A percentile compares a stretch with the other conserved stretches of the same genome.
phyloP scores from a whole-genome alignment of 2,329 filamentous ascomycete species.

The Ophiostoma sp. region DNA sequence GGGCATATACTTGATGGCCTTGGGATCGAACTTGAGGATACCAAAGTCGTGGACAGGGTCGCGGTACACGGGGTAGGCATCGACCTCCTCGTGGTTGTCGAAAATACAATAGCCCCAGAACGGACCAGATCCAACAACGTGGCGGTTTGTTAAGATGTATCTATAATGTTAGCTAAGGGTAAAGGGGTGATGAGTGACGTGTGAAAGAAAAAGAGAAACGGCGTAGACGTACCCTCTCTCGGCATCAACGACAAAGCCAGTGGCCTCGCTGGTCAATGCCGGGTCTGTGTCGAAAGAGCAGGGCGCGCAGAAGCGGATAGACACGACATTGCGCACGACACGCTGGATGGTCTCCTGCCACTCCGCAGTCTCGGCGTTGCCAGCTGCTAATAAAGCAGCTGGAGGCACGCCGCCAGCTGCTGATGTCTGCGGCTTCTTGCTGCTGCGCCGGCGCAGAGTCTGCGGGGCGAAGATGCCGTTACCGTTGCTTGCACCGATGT shows the following conservation, averaged over 20 bases:
- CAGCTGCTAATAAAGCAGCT: constrained; percentile 26
- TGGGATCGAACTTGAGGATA: constrained; percentile 91
- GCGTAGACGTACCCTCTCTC: constrained; percentile 60
- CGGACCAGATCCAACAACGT: constrained; percentile 90
- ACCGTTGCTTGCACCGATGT: neutral
- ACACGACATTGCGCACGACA: constrained; percentile 91
- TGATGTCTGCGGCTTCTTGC: constrained; percentile 13
- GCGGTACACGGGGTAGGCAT: constrained; percentile 93
- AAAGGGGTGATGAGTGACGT: neutral
- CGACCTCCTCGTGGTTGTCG: constrained; percentile 95
- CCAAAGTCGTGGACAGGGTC: constrained; percentile 98
- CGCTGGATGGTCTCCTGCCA: constrained; percentile 95
- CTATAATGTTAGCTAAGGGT: neutral
- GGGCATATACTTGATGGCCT: constrained; percentile 95
- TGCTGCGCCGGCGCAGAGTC: constrained; percentile 17
- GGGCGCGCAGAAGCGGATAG: constrained; percentile 98
- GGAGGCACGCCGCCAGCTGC: constrained; percentile 8
- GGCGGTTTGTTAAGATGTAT: constrained; percentile 80
- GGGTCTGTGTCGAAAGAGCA: constrained; percentile 97
- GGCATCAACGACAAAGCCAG: constrained; percentile 94
- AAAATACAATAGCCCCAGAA: constrained; percentile 99
- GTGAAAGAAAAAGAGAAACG: neutral
- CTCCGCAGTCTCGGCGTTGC: constrained; percentile 34
- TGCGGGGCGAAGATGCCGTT: constrained; percentile 18
- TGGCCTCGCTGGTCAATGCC: constrained; percentile 89